Conservation (phyloP, 2,329 filamentous ascomycete genomes). For the Neonectria neomacrospora region DNA sequence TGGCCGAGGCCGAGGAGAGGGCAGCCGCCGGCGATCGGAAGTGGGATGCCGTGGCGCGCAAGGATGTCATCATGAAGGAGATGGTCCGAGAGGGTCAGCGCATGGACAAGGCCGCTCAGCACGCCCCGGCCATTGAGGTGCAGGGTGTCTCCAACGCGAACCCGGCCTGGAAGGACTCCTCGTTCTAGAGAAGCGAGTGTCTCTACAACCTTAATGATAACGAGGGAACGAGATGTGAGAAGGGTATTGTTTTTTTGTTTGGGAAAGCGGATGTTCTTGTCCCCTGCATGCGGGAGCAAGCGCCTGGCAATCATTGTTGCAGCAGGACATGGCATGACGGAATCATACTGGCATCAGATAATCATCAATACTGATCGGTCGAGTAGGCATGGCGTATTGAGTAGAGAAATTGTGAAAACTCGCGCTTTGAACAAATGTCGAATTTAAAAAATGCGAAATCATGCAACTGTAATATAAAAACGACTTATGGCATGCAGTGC, state of each 20-base stretch:
- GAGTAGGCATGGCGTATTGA: not conserved
- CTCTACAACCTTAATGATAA: conserved; percentile 5
- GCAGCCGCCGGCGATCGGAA: conserved; percentile 46
- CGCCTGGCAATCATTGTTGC: not conserved
- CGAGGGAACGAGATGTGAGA: not conserved
- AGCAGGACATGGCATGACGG: not conserved
- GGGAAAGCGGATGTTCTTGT: not conserved
- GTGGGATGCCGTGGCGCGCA: conserved; percentile 62
- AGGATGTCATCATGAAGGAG: conserved; percentile 60
- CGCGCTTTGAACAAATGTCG: not conserved
- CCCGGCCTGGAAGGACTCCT: conserved; percentile 38
- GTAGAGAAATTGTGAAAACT: not conserved
- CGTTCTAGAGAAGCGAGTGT: conserved; percentile 34
- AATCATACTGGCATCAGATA: not conserved
- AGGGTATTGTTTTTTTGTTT: not conserved
- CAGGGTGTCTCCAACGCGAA: conserved; percentile 29
- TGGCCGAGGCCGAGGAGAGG: conserved; percentile 58
- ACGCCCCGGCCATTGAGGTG: conserved; percentile 45
- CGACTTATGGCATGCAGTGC: conserved; percentile 18
- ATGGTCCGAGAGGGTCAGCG: conserved; percentile 31
- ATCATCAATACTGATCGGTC: not conserved
- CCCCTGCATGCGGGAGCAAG: not conserved
- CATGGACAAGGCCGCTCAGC: conserved; percentile 45
- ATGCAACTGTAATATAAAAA: conserved; percentile 15
- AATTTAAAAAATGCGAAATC: not conserved